phyloP scores from a whole-genome alignment of 2,329 filamentous ascomycete species.

The Cladosporium sp. region DNA sequence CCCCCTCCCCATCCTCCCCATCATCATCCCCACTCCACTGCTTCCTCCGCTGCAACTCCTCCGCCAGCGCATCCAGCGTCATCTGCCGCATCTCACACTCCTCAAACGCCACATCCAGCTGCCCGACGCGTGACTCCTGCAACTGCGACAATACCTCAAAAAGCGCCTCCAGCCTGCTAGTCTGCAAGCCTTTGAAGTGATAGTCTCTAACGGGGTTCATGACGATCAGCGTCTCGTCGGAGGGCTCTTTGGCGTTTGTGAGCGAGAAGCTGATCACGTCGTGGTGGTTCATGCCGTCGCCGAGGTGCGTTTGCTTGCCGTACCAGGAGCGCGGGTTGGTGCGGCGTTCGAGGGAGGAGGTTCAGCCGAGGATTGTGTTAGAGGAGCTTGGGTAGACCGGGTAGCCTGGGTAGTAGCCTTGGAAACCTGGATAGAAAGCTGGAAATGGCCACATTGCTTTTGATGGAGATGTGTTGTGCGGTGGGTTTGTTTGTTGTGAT shows the following conservation, averaged over 20 bases:
- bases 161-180: neutral
- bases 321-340: neutral
- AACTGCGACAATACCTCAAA: neutral
- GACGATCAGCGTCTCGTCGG: neutral
- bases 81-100: neutral
- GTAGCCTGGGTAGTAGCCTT: neutral
- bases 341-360: neutral
- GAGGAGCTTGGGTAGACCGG: no score
- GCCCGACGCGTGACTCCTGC: neutral
- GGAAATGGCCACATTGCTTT: neutral
- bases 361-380: no score
- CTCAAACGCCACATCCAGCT: neutral
- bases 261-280: conserved; percentile 7
- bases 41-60: neutral
- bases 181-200: neutral
- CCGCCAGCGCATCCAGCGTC: neutral
- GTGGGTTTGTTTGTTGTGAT: neutral
- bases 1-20: neutral
- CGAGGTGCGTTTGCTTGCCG: neutral
- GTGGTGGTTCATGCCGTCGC: neutral
- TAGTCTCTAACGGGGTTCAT: neutral
- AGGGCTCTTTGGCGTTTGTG: neutral
- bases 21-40: neutral
- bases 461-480: neutral
- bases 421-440: neutral